phyloP scores from a whole-genome alignment of 345 rosid species.

The Streptanthus diversifolius region DNA sequence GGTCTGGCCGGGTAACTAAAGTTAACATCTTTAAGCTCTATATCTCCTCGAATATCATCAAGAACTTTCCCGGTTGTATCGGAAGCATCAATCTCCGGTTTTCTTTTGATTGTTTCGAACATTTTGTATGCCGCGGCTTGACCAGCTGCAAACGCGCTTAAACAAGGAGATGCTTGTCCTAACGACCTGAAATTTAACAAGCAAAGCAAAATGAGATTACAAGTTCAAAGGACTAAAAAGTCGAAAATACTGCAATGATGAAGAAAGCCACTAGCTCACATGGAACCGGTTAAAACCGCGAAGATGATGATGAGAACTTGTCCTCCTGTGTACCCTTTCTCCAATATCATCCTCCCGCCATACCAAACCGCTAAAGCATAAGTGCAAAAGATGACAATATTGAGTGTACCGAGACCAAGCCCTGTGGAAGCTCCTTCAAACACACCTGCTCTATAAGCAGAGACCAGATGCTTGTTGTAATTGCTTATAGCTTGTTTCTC shows the following conservation, averaged over 20 bases:
- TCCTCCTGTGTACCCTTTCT: conserved; percentile 62
- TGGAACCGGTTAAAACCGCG: conserved; percentile 53
- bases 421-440: conserved; percentile 60
- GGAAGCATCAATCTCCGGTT: conserved; percentile 52
- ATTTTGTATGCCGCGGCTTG: conserved; percentile 64
- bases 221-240: neutral
- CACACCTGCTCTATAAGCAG: conserved; percentile 51
- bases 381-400: conserved; percentile 39
- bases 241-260: neutral
- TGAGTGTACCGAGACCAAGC: conserved; percentile 45
- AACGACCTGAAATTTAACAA: conserved; percentile 45
- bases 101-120: conserved; percentile 55
- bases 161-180: conserved; percentile 58
- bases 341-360: conserved; percentile 56
- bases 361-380: conserved; percentile 63
- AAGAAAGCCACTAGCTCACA: conserved; percentile 7
- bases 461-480: conserved; percentile 48
- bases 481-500: conserved; percentile 48
- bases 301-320: conserved; percentile 48
- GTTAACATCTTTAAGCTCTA: conserved; percentile 50
- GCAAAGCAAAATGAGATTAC: neutral
- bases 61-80: conserved; percentile 38
- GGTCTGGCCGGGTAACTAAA: conserved; percentile 72
- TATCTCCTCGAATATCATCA: conserved; percentile 49
- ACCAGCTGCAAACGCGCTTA: conserved; percentile 60